Evolutionary conservation across 2,329 filamentous ascomycete species (phyloP), one percentile per base, ranked within the genome.

Genomic region (Claviceps africana): DNA sequence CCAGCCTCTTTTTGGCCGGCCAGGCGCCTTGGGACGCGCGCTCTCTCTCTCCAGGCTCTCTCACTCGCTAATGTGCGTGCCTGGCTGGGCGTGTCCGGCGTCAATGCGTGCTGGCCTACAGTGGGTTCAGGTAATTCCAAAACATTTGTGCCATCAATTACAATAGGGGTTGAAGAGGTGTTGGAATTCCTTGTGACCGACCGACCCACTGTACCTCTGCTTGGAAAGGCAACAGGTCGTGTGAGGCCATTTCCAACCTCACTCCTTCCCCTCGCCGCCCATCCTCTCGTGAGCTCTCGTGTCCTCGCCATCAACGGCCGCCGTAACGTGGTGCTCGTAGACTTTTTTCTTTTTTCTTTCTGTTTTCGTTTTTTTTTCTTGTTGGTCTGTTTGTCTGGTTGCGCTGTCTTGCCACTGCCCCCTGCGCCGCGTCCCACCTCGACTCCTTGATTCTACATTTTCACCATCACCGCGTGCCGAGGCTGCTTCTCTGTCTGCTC

Each of bases 171-270:
- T n/a, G n/a, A n/a, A n/a, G n/a, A n/a, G n/a, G n/a, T n/a, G n/a
- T n/a, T n/a, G n/a, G n/a, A n/a, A n/a, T n/a, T n/a, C n/a, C n/a
- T n/a, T n/a, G n/a, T n/a, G n/a, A n/a, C n/a, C n/a, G n/a, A n/a
- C n/a, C n/a, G n/a, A n/a, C n/a, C n/a, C n/a, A n/a, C n/a, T n/a
- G n/a, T n/a, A 37, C 35, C 17, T 37, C 52, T 33, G 44, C 56
- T 64, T 57, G 60, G 62, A 67, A 65, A 56, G 66, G 67, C 54
- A 69, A 68, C 55, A 65, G 65, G 64, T 69, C 67, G 67, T 67
- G 67, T 69, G 67, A 65, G 58, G 62, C 25, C 25, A 56, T 56
- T 54, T 51, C 48, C 55, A 56, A 56, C 59, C 5, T 51, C 51
- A 49, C 21, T 28, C 19, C 43, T 31, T 30, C 19, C 37, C 19